Evolutionary conservation across 495 filamentous ascomycete species (phyloP), one percentile per base, ranked within the genome.

Genomic region (Aspergillus nidulans): DNA sequence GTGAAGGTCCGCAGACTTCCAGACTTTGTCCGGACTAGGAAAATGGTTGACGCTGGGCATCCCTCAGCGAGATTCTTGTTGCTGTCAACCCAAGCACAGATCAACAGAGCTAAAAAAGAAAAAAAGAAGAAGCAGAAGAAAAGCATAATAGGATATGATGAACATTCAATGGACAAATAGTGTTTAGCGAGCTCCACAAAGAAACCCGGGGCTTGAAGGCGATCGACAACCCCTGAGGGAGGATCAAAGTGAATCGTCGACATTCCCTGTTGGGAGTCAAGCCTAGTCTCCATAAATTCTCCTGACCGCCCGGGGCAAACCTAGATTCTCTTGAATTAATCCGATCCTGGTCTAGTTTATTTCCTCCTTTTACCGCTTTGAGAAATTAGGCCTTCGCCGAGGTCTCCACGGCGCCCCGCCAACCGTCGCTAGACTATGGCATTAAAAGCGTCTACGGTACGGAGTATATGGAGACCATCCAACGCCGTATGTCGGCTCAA

Each of bases 291-390:
- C 49, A 56, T 44, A 25, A 36, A 30, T 36, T 38, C 30, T 38
- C 34, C 51, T 32, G 44, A 48, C 53, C 36, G 53, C 34, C 44
- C 15, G 44, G 54, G 28, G 38, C 51, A 59, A 59, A 59, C 52
- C 52, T 55, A 55, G 55, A 59, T 54, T 16, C 41, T 30, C 13
- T 18, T 36, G 19, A 45, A 24, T 52, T 52, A 46, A 51, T 12
- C 57, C 39, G 46, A 39, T 59, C 47, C 41, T 12, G 40, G 52
- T 16, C 24, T 59, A 45, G 57, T 39, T 15, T n/a, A 30, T 52
- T 43, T 42, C 53, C 53, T 59, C 45, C 58, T 60, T 60, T 60
- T 60, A 48, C 58, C 24, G 36, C 47, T 56, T 56, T 20, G 49
- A 53, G 58, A 26, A 56, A 45, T 34, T 21, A 26, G 44, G 49